Percentiles rank a stretch among this genome's conserved stretches.
These are phyloP conservation scores for Babesia ovata DNA, from an alignment of 169 alveolate genomes.

Conservation along the genomic window DNA sequence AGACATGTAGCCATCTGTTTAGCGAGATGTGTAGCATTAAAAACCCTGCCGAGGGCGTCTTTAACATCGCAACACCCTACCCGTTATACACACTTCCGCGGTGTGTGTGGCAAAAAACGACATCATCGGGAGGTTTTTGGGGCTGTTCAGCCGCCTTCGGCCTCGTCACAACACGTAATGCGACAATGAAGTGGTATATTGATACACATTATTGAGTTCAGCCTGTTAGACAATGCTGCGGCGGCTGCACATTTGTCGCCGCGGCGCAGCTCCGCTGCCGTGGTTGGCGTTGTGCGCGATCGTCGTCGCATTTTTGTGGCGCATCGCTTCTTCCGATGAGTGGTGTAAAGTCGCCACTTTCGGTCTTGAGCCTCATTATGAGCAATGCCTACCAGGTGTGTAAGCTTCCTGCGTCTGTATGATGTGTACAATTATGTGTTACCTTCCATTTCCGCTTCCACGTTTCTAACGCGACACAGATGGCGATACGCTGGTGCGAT, in stretches of 20 bases:
- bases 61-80: background rate
- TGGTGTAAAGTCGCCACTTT: constrained; percentile 87
- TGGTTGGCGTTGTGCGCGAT: background rate
- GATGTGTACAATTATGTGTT: background rate
- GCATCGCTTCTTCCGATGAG: constrained; percentile 62
- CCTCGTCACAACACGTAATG: too few species aligned
- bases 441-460: background rate
- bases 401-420: background rate
- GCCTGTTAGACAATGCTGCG: constrained; percentile 15
- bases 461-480: constrained; percentile 25
- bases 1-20: too few species aligned
- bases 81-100: constrained; percentile 14
- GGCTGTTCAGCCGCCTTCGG: background rate
- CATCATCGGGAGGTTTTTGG: constrained; percentile 11
- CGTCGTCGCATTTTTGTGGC: constrained; percentile 5
- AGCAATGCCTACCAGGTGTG: constrained; percentile 82
- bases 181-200: background rate
- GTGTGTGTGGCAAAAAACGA: constrained; percentile 40
- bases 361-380: constrained; percentile 84
- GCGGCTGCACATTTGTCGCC: constrained; percentile 11
- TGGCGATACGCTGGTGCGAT: constrained; percentile 80
- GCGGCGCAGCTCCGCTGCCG: constrained; percentile 8
- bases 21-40: too few species aligned
- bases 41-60: background rate
- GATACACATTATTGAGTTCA: too few species aligned